These are phyloP conservation scores for Sugiyamaella neomexicana DNA, from an alignment of 1,139 yeast species.

Conservation along the genomic window DNA sequence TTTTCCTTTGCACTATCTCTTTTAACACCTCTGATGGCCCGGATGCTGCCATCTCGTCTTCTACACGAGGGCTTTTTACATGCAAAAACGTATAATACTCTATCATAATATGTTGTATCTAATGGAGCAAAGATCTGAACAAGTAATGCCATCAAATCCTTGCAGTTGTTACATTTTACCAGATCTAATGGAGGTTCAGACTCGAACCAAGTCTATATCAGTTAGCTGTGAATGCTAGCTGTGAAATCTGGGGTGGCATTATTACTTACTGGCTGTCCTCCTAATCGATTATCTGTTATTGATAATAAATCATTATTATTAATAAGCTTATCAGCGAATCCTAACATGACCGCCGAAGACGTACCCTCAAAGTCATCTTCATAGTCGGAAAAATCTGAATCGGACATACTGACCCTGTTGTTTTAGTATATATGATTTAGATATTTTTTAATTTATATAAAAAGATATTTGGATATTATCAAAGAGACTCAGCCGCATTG, in stretches of 20 bases:
- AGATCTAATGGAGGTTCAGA: conserved; percentile 56
- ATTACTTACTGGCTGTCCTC: conserved; percentile 61
- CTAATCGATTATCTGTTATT: conserved; percentile 65
- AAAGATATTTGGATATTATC: not conserved
- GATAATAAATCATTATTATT: conserved; percentile 14
- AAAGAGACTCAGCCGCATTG: too few species aligned
- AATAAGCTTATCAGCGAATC: conserved; percentile 48
- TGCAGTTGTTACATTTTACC: conserved; percentile 66
- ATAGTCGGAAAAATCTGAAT: conserved; percentile 25
- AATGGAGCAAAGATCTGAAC: conserved; percentile 77
- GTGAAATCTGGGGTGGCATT: not conserved
- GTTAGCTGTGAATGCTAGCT: conserved; percentile 2
- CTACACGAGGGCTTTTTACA: conserved; percentile 68
- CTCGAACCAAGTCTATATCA: conserved; percentile 48
- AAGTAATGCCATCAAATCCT: conserved; percentile 59
- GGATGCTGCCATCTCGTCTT: conserved; percentile 64
- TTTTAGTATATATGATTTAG: not conserved
- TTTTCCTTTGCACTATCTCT: conserved; percentile 54
- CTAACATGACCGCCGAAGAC: conserved; percentile 57
- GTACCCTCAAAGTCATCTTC: conserved; percentile 28
- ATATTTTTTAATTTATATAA: not conserved
- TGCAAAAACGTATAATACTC: conserved; percentile 76
- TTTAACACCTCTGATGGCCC: conserved; percentile 71
- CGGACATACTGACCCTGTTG: conserved; percentile 16
- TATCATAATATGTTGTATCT: conserved; percentile 69